A percentile compares a stretch with the other conserved stretches of the same genome.
Evolutionary conservation across 257 asterid genomes (phyloP).

Genomic region (Ligustrum vulgare): DNA sequence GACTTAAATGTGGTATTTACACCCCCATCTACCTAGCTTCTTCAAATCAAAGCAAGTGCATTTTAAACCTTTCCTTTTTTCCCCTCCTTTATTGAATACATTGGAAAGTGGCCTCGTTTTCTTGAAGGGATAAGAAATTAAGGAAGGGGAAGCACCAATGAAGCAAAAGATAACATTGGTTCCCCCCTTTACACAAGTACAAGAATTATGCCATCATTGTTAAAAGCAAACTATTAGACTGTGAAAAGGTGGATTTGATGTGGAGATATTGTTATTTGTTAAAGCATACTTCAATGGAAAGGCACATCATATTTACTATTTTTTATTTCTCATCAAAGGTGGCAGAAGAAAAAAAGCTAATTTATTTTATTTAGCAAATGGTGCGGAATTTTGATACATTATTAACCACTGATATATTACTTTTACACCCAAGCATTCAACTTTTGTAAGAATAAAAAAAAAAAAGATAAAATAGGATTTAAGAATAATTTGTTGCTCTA

Average conservation of each 20-base stretch:
- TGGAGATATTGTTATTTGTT: conserved; percentile 21
- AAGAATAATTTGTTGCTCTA: conserved; percentile 29
- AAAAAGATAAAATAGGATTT: not conserved
- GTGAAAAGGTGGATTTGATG: conserved; percentile 30
- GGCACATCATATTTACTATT: not conserved
- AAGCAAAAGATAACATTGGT: conserved; percentile 43
- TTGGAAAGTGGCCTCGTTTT: conserved; percentile 47
- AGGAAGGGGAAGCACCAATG: conserved; percentile 38
- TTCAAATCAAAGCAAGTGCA: conserved; percentile 47
- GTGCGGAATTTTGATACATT: conserved; percentile 26
- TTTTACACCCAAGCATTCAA: conserved; percentile 58
- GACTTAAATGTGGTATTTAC: not conserved
- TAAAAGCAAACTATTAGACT: conserved; percentile 21
- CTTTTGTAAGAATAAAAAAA: conserved; percentile 27
- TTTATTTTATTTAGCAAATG: conserved; percentile 20
- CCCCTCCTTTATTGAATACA: not conserved
- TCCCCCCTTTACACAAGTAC: conserved; percentile 34
- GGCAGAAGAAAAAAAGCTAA: conserved; percentile 20
- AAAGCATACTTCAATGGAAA: conserved; percentile 8
- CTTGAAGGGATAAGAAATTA: conserved; percentile 35
- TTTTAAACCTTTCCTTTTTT: not conserved
- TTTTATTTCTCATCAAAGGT: conserved; percentile 22
- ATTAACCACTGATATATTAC: conserved; percentile 14
- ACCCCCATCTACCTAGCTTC: conserved; percentile 27
- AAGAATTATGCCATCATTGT: conserved; percentile 47